These are phyloP conservation scores for Adansonia gregorii DNA, from an alignment of 441 rosid genomes.

Conservation along the genomic window DNA sequence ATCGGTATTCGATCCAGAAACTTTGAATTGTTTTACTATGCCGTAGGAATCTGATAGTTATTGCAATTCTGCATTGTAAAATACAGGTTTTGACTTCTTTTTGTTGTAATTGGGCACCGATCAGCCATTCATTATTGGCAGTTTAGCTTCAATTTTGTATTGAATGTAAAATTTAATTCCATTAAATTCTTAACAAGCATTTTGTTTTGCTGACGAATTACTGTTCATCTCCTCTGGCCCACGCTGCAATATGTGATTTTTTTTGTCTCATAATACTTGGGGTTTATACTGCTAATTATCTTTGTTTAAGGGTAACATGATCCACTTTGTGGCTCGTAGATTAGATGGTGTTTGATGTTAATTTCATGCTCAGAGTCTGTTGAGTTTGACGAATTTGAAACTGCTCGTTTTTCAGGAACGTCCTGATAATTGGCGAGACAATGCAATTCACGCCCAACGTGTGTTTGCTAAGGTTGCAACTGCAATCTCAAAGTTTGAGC, in stretches of 20 bases:
- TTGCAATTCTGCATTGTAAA: not conserved
- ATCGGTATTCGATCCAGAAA: not conserved
- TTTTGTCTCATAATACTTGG: not conserved
- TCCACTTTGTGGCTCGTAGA: conserved; percentile 26
- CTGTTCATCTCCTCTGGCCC: not conserved
- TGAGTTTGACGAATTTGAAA: conserved; percentile 4
- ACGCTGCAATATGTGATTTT: not conserved
- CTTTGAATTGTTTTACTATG: not conserved
- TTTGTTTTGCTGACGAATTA: not conserved
- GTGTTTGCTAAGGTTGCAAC: conserved; percentile 70
- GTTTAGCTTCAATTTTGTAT: not conserved
- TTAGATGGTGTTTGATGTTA: conserved; percentile 6
- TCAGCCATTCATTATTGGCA: not conserved
- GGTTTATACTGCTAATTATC: not conserved
- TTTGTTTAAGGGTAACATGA: not conserved
- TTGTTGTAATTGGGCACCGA: not conserved
- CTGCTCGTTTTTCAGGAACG: conserved; percentile 63
- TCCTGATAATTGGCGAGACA: conserved; percentile 85
- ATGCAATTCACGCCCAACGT: conserved; percentile 61
- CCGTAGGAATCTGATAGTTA: not conserved
- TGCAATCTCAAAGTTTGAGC: conserved; percentile 78
- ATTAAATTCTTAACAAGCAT: not conserved
- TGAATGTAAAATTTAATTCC: not conserved
- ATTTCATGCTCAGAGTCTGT: conserved; percentile 5
- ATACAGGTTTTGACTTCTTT: not conserved